phyloP scores from a whole-genome alignment of 2,329 filamentous ascomycete genomes.

The Neophaeococcomyces mojaviensis region DNA sequence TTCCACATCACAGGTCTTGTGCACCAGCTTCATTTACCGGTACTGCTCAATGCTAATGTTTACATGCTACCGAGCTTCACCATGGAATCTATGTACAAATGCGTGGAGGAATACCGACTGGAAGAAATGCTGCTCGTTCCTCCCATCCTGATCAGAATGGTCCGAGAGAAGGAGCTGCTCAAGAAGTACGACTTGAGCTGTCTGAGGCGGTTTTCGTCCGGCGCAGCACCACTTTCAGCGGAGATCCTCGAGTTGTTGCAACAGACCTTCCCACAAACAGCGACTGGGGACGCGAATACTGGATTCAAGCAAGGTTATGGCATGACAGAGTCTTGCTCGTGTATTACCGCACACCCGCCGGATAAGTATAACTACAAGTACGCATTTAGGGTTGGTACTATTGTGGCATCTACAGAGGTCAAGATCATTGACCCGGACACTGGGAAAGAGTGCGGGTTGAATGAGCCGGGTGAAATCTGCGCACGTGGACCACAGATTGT shows the following conservation, averaged over 20 bases:
- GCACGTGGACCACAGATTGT: constrained; percentile 75
- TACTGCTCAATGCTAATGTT: constrained; percentile 58
- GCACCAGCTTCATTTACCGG: constrained; percentile 55
- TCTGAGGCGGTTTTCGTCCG: constrained; percentile 51
- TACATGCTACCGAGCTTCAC: constrained; percentile 58
- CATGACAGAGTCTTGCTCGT: constrained; percentile 60
- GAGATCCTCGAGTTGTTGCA: constrained; percentile 52
- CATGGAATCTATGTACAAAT: constrained; percentile 51
- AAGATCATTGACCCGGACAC: constrained; percentile 48
- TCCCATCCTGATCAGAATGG: constrained; percentile 54
- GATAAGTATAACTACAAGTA: constrained; percentile 51
- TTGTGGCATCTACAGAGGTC: constrained; percentile 51
- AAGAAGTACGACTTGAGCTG: constrained; percentile 52
- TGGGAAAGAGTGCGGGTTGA: constrained; percentile 45
- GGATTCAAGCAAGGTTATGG: constrained; percentile 61
- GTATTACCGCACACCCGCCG: constrained; percentile 55
- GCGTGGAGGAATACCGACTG: constrained; percentile 47
- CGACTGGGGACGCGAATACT: constrained; percentile 25
- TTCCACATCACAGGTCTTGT: constrained; percentile 60
- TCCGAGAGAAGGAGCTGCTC: constrained; percentile 44
- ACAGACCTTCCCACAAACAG: constrained; percentile 45
- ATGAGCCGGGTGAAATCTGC: constrained; percentile 54
- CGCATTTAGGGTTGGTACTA: constrained; percentile 37
- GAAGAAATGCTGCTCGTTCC: constrained; percentile 52
- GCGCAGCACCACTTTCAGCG: constrained; percentile 51